A percentile compares a stretch with the other conserved stretches of the same genome.
phyloP scores from a whole-genome alignment of 2,329 filamentous ascomycete species.

The Falciphora oryzae region DNA sequence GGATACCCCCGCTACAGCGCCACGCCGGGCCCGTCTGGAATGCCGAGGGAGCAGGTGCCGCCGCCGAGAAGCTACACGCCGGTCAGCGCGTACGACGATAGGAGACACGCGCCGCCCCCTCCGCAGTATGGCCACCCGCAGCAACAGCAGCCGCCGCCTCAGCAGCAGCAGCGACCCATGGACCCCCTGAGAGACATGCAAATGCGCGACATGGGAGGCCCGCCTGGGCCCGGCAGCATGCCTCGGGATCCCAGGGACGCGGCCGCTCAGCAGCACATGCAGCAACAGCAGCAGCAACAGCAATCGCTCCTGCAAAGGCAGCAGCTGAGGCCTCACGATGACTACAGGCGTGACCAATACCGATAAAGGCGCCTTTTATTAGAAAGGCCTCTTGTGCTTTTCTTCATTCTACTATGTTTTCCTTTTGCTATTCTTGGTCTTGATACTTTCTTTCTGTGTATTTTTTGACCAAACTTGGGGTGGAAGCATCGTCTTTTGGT shows the following conservation, averaged over 20 bases:
- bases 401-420: neutral
- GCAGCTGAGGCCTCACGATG: conserved; percentile 20
- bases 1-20: conserved; percentile 18
- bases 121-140: conserved; percentile 11
- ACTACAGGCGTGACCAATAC: conserved; percentile 16
- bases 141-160: conserved; percentile 11
- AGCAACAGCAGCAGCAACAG: conserved; percentile 12
- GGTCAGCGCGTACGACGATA: conserved; percentile 22
- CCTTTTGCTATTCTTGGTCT: neutral
- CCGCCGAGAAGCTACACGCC: conserved; percentile 22
- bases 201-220: conserved; percentile 1
- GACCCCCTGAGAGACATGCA: conserved; percentile 8
- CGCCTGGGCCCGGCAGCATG: neutral
- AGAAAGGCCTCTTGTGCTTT: neutral
- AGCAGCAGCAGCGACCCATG: neutral
- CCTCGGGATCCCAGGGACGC: conserved; percentile 1
- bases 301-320: conserved; percentile 14
- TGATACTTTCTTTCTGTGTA: conserved; percentile 1
- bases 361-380: neutral
- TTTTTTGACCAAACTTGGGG: neutral
- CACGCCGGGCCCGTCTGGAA: conserved; percentile 17
- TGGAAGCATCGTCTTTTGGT: neutral
- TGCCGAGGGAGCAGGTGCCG: conserved; percentile 13
- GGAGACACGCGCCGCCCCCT: conserved; percentile 16
- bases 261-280: conserved; percentile 7